Percentiles rank a stretch among this genome's conserved stretches.
Conservation (phyloP, 306 rosid species). For the Cucumis melo region DNA sequence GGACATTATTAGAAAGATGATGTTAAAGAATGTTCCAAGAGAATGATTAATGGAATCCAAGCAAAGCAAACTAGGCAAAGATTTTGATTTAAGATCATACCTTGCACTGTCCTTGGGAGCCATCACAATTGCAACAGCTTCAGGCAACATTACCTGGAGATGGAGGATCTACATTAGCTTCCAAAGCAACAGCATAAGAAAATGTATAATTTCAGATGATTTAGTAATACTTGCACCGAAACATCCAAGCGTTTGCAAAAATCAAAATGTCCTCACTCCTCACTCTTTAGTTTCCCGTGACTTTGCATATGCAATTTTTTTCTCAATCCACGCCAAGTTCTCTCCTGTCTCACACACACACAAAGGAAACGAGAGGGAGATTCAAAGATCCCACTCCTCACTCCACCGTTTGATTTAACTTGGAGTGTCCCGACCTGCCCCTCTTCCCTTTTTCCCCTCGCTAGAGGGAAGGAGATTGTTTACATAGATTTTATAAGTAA, state of each 20-base stretch:
- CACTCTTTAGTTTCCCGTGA: background rate
- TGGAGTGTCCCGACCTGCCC: background rate
- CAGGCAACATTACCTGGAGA: conserved; percentile 88
- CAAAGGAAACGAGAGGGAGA: background rate
- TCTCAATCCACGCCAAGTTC: background rate
- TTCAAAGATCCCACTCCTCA: background rate
- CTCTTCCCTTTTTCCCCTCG: background rate
- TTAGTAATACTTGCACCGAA: background rate
- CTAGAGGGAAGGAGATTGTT: background rate
- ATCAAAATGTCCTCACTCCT: background rate
- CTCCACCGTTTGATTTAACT: background rate
- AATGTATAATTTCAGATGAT: background rate
- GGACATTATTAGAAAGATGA: background rate
- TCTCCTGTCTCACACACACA: background rate
- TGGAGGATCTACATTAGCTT: conserved; percentile 1
- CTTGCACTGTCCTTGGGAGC: conserved; percentile 72
- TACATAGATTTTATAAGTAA: background rate
- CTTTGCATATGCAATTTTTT: background rate
- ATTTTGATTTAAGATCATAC: conserved; percentile 23
- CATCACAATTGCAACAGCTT: conserved; percentile 96
- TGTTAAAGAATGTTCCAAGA: background rate
- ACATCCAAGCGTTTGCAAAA: background rate
- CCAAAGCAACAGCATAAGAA: conserved; percentile 2
- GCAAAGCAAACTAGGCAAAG: background rate
- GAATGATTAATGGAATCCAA: background rate